Evolutionary conservation across 2,329 filamentous ascomycete species (phyloP).

Genomic region (Albifimbria verrucaria): DNA sequence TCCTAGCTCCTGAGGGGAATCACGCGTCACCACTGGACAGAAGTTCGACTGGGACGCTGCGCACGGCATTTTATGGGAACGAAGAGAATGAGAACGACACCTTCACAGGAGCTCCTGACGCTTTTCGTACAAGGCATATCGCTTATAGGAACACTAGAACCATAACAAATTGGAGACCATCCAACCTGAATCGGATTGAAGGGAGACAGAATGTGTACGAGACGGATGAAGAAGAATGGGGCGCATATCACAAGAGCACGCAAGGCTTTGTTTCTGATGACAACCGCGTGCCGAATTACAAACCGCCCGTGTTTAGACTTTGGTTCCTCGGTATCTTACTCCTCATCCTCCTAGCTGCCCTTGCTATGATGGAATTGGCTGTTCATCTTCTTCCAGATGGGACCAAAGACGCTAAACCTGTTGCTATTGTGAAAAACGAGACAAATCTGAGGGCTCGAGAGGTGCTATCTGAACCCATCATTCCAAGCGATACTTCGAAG

Average conservation of each 20-base stretch:
- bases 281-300: neutral
- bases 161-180: too few relatives aligned
- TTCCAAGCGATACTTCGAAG: too few relatives aligned
- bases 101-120: too few relatives aligned
- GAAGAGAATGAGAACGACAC: too few relatives aligned
- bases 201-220: neutral
- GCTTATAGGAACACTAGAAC: too few relatives aligned
- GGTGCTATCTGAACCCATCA: neutral
- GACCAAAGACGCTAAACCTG: neutral
- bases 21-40: too few relatives aligned
- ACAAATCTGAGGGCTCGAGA: neutral
- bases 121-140: too few relatives aligned
- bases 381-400: neutral
- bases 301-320: neutral
- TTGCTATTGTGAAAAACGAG: neutral
- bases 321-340: neutral
- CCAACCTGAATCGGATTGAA: too few relatives aligned
- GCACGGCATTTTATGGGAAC: too few relatives aligned
- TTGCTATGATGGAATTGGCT: neutral
- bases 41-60: too few relatives aligned
- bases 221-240: neutral
- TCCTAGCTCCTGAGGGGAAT: too few relatives aligned
- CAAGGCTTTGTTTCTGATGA: neutral
- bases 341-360: neutral
- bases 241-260: neutral